These are phyloP conservation scores for Scolecobasidium constrictum DNA, from an alignment of 2,329 filamentous ascomycete genomes.

Conservation along the genomic window DNA sequence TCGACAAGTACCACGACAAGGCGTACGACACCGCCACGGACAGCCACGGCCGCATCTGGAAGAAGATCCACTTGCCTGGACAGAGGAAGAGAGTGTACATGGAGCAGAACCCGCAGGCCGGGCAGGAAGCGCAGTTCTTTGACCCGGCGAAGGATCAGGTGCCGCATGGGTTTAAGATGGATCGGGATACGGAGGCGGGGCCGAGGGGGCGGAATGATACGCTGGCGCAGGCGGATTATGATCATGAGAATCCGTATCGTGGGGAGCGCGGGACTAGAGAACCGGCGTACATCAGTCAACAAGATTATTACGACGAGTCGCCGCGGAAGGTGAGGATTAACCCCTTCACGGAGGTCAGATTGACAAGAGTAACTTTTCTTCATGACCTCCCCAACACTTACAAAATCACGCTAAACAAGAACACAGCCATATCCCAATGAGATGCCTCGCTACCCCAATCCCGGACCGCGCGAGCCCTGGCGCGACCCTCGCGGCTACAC, in stretches of 20 bases:
- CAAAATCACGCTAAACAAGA: background rate
- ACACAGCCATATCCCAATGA: constrained; percentile 2
- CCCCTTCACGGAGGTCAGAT: constrained; percentile 1
- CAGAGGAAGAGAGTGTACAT: background rate
- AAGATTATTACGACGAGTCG: background rate
- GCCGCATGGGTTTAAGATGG: background rate
- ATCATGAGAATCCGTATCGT: background rate
- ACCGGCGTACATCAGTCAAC: background rate
- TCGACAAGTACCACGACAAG: constrained; percentile 6
- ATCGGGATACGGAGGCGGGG: no score
- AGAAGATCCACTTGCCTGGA: background rate
- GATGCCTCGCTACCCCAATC: background rate
- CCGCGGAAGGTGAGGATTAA: constrained; percentile 6
- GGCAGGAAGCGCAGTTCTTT: background rate
- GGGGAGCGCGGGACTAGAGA: background rate
- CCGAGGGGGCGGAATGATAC: background rate
- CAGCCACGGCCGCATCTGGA: background rate
- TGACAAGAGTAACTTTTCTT: constrained; percentile 2
- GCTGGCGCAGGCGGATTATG: background rate
- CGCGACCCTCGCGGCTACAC: no score
- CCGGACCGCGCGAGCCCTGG: no score
- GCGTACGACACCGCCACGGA: constrained; percentile 4
- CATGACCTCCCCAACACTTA: background rate
- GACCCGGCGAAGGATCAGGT: background rate
- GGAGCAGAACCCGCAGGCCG: background rate